A percentile compares a stretch with the other conserved stretches of the same genome.
phyloP scores from a whole-genome alignment of 2,329 filamentous ascomycete genomes.

The Penicillium griseofulvum region DNA sequence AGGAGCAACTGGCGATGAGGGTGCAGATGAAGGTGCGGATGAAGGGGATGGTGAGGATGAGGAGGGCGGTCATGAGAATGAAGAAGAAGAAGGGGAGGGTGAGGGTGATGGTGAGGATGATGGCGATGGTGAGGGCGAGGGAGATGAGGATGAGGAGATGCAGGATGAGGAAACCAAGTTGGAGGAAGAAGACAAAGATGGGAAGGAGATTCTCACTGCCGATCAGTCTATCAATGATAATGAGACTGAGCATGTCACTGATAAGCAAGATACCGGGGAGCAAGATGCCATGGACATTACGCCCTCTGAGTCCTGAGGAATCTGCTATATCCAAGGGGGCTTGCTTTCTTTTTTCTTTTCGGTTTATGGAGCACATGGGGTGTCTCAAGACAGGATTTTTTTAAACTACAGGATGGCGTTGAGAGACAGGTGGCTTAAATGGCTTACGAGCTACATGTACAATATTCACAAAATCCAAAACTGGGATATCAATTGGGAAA shows the following conservation, averaged over 20 bases:
- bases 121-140: constrained; percentile 17
- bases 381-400: background rate
- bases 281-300: constrained; percentile 17
- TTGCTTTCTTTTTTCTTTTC: background rate
- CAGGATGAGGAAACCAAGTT: constrained; percentile 16
- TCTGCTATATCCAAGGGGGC: background rate
- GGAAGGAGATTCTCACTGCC: background rate
- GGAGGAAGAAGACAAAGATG: constrained; percentile 6
- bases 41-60: constrained; percentile 16
- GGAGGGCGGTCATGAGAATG: constrained; percentile 18
- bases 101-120: constrained; percentile 16
- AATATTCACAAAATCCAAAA: constrained; percentile 4
- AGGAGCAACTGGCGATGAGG: constrained; percentile 21
- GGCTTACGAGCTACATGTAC: constrained; percentile 10
- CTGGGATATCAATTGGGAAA: background rate
- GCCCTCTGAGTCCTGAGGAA: constrained; percentile 1
- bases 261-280: constrained; percentile 8
- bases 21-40: constrained; percentile 12
- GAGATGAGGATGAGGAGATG: constrained; percentile 18
- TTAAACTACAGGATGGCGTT: constrained; percentile 1
- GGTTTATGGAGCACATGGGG: background rate
- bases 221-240: constrained; percentile 7
- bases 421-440: background rate
- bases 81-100: constrained; percentile 8
- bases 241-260: constrained; percentile 7